Base-by-base conservation (phyloP, 495 filamentous ascomycete species). In the Tuber aestivum region DNA sequence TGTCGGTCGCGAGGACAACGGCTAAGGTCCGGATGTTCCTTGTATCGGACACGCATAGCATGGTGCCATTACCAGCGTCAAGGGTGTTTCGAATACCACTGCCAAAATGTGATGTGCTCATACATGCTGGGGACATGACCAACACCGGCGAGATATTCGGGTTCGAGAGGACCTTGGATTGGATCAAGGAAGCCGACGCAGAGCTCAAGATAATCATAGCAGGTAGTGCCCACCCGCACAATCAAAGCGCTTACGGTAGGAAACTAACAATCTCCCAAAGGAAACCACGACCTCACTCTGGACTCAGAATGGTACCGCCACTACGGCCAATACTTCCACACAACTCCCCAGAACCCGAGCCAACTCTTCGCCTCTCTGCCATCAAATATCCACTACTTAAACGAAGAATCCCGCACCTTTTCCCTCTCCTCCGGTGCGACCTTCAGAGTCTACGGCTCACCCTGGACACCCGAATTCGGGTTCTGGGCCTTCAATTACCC, bases 181-280 rank as follows among this genome's bases (percentile, higher is more conserved):
- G 76, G 76, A 72, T 78, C 9, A 75, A 78, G 21, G 50, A 35
- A 1, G 56, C 40, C 6, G 32, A 50, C 41, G 73, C 76, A 32
- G 76, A 78, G 45, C 70, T 75, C 21, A 78, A 78, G 73, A 78
- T 75, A 61, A 71, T 78, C 6, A 78, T 78, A 20, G 73, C 73
- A 56, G 76, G 76, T 72, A n/a, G 35, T 65, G 50, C 27, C 56
- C 5, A 6, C 56, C 27, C 12, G 32, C 8, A 35, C 27, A 65
- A 8, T 27, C 14, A 65, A 32, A 65, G 32, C 20, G 32, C 6
- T 27, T n/a, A n/a, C n/a, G n/a, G 14, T 12, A 18, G 27, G 27
- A 27, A 27, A 65, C 56, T 65, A 18, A 65, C 14, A 32, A 35
- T 35, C 3, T 5, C 56, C 14, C 27, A n/a, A 37, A 78, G 76